phyloP scores from a whole-genome alignment of 345 rosid species.

The Populus deltoides region DNA sequence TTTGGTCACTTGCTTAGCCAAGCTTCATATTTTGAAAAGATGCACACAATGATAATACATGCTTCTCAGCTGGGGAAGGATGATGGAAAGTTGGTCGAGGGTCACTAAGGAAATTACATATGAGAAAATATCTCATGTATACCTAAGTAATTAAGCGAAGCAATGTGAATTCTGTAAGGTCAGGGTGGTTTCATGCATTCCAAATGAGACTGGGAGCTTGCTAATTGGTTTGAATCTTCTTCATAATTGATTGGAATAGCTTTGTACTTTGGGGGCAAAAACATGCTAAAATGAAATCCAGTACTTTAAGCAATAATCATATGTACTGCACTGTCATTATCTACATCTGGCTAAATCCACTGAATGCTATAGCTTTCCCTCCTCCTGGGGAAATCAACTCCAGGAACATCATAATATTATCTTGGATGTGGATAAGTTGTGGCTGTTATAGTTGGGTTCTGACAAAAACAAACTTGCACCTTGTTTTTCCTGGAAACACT shows the following conservation, averaged over 20 bases:
- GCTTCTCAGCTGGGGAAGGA: neutral
- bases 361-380: no score
- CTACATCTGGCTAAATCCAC: no score
- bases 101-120: neutral
- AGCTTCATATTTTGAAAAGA: neutral
- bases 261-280: no score
- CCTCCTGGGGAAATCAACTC: no score
- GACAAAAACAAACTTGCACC: no score
- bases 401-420: no score
- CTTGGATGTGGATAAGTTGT: no score
- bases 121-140: neutral
- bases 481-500: no score
- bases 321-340: no score
- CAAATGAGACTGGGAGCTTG: neutral
- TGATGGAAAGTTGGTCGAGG: neutral
- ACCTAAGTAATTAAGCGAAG: neutral
- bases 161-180: neutral
- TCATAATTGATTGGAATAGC: neutral
- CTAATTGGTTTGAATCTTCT: neutral
- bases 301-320: no score
- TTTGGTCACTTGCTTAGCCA: constrained; percentile 1
- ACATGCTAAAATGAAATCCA: no score
- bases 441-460: no score
- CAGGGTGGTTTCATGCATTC: constrained; percentile 8
- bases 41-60: neutral